Evolutionary conservation across 495 filamentous ascomycete genomes (phyloP).

Genomic region (Penicillium cataractarum): DNA sequence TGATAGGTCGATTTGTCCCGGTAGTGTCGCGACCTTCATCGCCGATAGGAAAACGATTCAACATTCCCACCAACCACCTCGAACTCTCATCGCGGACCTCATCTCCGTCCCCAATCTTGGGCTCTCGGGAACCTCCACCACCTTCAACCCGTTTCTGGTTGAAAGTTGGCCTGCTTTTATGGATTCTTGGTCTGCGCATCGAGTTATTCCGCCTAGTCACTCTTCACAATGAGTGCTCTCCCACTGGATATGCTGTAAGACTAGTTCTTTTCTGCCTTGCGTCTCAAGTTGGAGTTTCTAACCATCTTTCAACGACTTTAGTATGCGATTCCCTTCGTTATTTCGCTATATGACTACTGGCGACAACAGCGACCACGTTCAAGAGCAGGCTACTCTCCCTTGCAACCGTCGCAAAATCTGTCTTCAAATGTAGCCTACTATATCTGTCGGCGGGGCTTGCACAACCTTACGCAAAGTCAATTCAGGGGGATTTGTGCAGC

Average conservation of each 20-base stretch:
- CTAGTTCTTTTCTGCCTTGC: neutral
- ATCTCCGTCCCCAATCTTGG: constrained; percentile 16
- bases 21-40: constrained; percentile 22
- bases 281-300: constrained; percentile 7
- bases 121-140: constrained; percentile 9
- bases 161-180: constrained; percentile 31
- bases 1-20: constrained; percentile 36
- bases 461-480: constrained; percentile 33
- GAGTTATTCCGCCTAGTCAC: constrained; percentile 42
- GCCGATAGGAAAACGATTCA: constrained; percentile 23
- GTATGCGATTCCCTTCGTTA: constrained; percentile 45
- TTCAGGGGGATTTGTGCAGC: constrained; percentile 41
- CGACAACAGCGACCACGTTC: constrained; percentile 36
- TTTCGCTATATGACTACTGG: constrained; percentile 50
- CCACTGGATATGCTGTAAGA: constrained; percentile 46
- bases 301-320: constrained; percentile 15
- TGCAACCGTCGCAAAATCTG: constrained; percentile 25
- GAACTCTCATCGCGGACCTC: constrained; percentile 24
- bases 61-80: constrained; percentile 24
- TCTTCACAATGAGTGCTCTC: constrained; percentile 45
- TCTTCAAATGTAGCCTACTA: constrained; percentile 24
- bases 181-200: constrained; percentile 43
- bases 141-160: constrained; percentile 25
- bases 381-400: constrained; percentile 24
- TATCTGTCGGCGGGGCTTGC: constrained; percentile 29